Conservation (phyloP, 352 stramenopile species). For the Globisporangium echinulatum region DNA sequence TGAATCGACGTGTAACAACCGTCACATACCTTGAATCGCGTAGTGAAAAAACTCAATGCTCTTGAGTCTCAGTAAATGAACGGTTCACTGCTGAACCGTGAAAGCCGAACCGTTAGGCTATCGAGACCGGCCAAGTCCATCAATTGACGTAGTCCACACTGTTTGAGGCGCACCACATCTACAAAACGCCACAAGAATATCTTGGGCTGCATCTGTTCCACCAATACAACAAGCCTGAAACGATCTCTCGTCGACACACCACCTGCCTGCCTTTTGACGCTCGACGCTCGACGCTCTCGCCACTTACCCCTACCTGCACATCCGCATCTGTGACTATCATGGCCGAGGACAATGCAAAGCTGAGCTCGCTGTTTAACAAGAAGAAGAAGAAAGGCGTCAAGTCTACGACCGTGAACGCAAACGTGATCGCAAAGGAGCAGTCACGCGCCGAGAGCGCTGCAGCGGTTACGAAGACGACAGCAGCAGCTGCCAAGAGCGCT, state of each 20-base stretch:
- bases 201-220: not conserved
- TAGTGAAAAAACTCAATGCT: no score
- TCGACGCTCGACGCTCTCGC: not conserved
- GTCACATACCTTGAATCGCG: no score
- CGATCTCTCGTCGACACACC: not conserved
- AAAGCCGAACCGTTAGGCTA: no score
- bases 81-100: no score
- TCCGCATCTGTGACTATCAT: not conserved
- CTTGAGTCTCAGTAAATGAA: not conserved
- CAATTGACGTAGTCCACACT: not conserved
- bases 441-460: slow-evolving; percentile 21
- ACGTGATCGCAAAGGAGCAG: slow-evolving; percentile 65
- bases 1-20: no score
- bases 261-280: not conserved
- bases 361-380: slow-evolving; percentile 75
- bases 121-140: no score
- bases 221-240: not conserved
- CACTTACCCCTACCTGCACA: no score
- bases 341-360: slow-evolving; percentile 48
- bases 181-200: not conserved
- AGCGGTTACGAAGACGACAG: slow-evolving; percentile 13
- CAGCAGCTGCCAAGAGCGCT: slow-evolving; percentile 2
- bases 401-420: slow-evolving; percentile 71
- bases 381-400: slow-evolving; percentile 83
- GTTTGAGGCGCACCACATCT: not conserved